Conservation (phyloP, 2,329 filamentous ascomycete genomes). For the Epichloe sp. region DNA sequence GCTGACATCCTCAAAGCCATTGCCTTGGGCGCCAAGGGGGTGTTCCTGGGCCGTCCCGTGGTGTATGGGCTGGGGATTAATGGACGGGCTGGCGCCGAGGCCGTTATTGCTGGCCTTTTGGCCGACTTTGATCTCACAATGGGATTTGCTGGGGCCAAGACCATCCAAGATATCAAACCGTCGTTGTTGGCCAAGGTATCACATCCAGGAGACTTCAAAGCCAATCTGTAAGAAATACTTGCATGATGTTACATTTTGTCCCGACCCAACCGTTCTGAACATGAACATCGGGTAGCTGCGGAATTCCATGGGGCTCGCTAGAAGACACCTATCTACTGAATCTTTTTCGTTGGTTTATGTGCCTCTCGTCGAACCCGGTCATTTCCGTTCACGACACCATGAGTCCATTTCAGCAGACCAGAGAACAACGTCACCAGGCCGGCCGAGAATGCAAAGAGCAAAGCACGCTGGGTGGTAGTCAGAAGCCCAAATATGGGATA, state of each 20-base stretch:
- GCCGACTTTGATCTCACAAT: slow-evolving; percentile 38
- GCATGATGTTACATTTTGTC: too few relatives aligned
- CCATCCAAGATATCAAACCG: slow-evolving; percentile 22
- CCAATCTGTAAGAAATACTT: slow-evolving; percentile 13
- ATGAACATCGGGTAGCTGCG: too few relatives aligned
- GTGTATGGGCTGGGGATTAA: slow-evolving; percentile 23
- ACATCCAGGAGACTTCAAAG: slow-evolving; percentile 21
- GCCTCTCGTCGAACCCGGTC: slow-evolving; percentile 20
- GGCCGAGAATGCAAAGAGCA: slow-evolving; percentile 58
- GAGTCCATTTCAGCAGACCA: slow-evolving; percentile 53
- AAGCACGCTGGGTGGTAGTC: slow-evolving; percentile 48
- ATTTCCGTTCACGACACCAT: slow-evolving; percentile 52
- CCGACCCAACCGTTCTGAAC: too few relatives aligned
- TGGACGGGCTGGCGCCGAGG: slow-evolving; percentile 38
- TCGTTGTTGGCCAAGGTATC: slow-evolving; percentile 19
- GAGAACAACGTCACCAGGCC: slow-evolving; percentile 60
- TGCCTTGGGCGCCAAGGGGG: slow-evolving; percentile 26
- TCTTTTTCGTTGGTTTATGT: slow-evolving; percentile 19
- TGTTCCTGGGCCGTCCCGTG: slow-evolving; percentile 30
- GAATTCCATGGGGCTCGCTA: background rate
- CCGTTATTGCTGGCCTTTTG: slow-evolving; percentile 29
- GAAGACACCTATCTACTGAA: slow-evolving; percentile 11
- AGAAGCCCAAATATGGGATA: slow-evolving; percentile 73
- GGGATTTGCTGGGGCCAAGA: slow-evolving; percentile 38
- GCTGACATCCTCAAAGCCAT: slow-evolving; percentile 28